Percentiles rank a stretch among this genome's conserved stretches.
Conservation (phyloP, 352 stramenopile species). For the Phytophthora capsici region DNA sequence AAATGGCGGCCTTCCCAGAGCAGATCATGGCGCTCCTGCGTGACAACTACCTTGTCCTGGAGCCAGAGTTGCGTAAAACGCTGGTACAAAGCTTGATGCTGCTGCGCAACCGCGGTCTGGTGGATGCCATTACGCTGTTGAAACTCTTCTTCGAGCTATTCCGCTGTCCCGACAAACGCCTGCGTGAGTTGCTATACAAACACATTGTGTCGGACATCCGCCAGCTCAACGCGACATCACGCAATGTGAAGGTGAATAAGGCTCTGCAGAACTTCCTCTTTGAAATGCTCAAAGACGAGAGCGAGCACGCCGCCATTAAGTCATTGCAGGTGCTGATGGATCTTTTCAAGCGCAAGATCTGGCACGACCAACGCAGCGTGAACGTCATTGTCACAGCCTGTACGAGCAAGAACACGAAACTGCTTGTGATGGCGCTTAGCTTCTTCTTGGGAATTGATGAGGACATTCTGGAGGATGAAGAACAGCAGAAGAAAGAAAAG, state of each 20-base stretch:
- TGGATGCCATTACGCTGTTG: slow-evolving; percentile 93
- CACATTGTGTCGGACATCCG: slow-evolving; percentile 97
- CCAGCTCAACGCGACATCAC: slow-evolving; percentile 86
- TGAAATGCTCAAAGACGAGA: slow-evolving; percentile 92
- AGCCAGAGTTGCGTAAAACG: slow-evolving; percentile 93
- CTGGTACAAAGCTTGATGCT: slow-evolving; percentile 96
- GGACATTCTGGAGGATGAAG: slow-evolving; percentile 96
- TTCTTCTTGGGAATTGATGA: slow-evolving; percentile 99
- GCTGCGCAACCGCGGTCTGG: slow-evolving; percentile 94
- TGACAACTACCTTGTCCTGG: slow-evolving; percentile 89
- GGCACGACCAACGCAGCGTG: slow-evolving; percentile 96
- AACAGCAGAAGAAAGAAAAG: slow-evolving; percentile 91
- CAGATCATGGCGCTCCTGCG: slow-evolving; percentile 94
- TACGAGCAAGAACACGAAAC: slow-evolving; percentile 85
- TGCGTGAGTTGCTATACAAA: slow-evolving; percentile 94
- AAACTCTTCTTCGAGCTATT: slow-evolving; percentile 98
- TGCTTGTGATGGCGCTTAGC: slow-evolving; percentile 92
- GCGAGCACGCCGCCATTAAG: slow-evolving; percentile 87
- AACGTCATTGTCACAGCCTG: slow-evolving; percentile 97
- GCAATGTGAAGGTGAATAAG: slow-evolving; percentile 97
- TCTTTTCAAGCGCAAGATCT: slow-evolving; percentile 97
- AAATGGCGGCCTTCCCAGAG: slow-evolving; percentile 87
- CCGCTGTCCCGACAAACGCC: slow-evolving; percentile 95
- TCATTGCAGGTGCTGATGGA: slow-evolving; percentile 94
- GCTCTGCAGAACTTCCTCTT: slow-evolving; percentile 96